Evolutionary conservation across 2,329 filamentous ascomycete species (phyloP).

Genomic region (Fusarium sp.): DNA sequence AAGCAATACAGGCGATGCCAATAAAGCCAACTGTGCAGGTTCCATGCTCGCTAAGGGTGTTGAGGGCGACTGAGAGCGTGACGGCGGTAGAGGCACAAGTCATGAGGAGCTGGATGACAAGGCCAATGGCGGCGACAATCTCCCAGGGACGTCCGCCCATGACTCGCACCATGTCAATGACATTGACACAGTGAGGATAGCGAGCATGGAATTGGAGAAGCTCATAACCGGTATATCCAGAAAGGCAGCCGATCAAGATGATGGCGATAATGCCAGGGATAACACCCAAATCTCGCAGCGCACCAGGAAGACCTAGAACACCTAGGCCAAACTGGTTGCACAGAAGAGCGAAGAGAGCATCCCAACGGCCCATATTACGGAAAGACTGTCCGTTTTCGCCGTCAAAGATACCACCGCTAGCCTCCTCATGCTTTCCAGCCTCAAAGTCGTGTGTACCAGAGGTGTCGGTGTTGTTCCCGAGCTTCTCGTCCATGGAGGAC

Average conservation of each 20-base stretch:
- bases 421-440: background rate
- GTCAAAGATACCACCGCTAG: slow-evolving; percentile 9
- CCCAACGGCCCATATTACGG: slow-evolving; percentile 26
- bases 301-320: slow-evolving; percentile 72
- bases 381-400: slow-evolving; percentile 22
- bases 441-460: background rate
- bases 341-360: slow-evolving; percentile 20
- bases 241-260: slow-evolving; percentile 66
- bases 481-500: background rate
- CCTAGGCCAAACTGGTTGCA: slow-evolving; percentile 37
- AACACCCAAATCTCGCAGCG: slow-evolving; percentile 70
- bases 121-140: background rate
- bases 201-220: slow-evolving; percentile 70
- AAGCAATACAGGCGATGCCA: background rate
- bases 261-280: slow-evolving; percentile 71
- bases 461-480: background rate
- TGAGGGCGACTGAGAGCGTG: slow-evolving; percentile 6
- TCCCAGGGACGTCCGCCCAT: slow-evolving; percentile 44
- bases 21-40: slow-evolving; percentile 7
- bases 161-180: slow-evolving; percentile 70
- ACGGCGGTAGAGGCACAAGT: slow-evolving; percentile 7
- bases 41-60: background rate
- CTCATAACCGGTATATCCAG: slow-evolving; percentile 59
- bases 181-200: slow-evolving; percentile 70
- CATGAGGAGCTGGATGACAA: slow-evolving; percentile 10